Base-by-base conservation (phyloP, 129 eudicot genomes). In the Lactuca sativa region DNA sequence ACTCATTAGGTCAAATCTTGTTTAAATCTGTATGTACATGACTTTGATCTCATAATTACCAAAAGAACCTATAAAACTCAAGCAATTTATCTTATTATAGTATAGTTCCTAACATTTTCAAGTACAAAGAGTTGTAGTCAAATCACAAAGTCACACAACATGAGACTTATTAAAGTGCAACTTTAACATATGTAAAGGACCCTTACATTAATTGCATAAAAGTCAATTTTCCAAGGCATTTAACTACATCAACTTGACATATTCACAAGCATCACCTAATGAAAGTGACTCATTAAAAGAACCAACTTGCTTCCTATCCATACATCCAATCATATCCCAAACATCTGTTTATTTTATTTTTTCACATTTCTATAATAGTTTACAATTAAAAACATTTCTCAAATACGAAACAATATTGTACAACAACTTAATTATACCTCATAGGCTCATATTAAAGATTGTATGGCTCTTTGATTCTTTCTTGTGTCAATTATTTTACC, bases 191-290 rank as follows among this genome's bases (percentile, higher is more conserved):
- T 73, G 62, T 56, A 56, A 73, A 62, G 25, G 49, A 52, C 13
- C 41, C 9, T 62, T 40, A 15, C 72, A 56, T 70, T 58, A 59
- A 59, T 59, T 58, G 71, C 65, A 53, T 43, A 55, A 74, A 74
- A 64, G 66, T 32, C 69, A 41, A 36, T 5, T 66, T 74, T 47
- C 67, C 11, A 58, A 56, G 37, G 31, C 52, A 74, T 38, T 16
- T 61, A 61, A 51, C 53, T 34, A 47, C 6, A 34, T 60, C 37
- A 68, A 58, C 54, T 48, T 36, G 49, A 51, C 66, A 66, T 38
- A 58, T 59, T 66, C 79, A 74, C 73, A 66, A 33, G 73, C 55
- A 66, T 10, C 54, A 75, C 61, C 67, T 56, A 57, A 48, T 58
- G 79, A 66, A 75, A 58, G 43, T 47, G 68, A 75, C 61, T 40